A percentile compares a stretch with the other conserved stretches of the same genome.
These are phyloP conservation scores for Cenchrus fungigraminus DNA, from an alignment of 176 grass and related monocot genomes.

Conservation along the genomic window DNA sequence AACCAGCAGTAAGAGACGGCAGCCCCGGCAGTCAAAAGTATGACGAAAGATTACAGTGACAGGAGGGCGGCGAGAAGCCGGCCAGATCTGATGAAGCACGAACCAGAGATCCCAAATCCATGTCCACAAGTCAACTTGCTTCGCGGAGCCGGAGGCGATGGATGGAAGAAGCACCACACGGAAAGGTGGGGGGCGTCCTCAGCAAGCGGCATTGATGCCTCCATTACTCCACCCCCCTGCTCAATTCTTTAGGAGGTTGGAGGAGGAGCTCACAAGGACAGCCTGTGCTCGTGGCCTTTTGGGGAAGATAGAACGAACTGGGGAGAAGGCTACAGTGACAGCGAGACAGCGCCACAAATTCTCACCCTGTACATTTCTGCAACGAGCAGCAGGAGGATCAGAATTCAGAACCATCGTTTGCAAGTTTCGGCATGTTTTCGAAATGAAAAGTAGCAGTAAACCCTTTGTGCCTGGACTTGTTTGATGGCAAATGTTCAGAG, in stretches of 20 bases:
- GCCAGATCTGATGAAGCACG: constrained; percentile 36
- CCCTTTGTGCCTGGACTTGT: background rate
- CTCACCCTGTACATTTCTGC: constrained; percentile 29
- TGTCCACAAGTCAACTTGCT: constrained; percentile 58
- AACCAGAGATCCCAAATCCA: constrained; percentile 38
- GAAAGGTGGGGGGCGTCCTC: constrained; percentile 18
- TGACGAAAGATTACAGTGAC: constrained; percentile 41
- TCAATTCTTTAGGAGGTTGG: constrained; percentile 54
- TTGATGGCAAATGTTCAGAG: background rate
- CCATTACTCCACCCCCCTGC: constrained; percentile 46
- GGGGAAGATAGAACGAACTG: background rate
- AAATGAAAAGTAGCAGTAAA: background rate
- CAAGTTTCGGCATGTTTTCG: background rate
- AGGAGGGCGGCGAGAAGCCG: background rate
- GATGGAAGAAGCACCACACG: constrained; percentile 14
- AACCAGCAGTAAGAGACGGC: background rate
- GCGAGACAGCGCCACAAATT: constrained; percentile 22
- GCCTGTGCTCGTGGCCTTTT: constrained; percentile 32
- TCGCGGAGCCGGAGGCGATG: constrained; percentile 40
- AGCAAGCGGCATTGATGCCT: constrained; percentile 61
- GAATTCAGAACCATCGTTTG: constrained; percentile 10
- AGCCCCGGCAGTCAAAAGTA: background rate
- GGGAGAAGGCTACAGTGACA: constrained; percentile 18
- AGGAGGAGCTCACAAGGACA: constrained; percentile 42
- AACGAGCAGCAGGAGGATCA: background rate